phyloP scores from a whole-genome alignment of 352 stramenopile genomes.

The Phytophthora niederhauseri region DNA sequence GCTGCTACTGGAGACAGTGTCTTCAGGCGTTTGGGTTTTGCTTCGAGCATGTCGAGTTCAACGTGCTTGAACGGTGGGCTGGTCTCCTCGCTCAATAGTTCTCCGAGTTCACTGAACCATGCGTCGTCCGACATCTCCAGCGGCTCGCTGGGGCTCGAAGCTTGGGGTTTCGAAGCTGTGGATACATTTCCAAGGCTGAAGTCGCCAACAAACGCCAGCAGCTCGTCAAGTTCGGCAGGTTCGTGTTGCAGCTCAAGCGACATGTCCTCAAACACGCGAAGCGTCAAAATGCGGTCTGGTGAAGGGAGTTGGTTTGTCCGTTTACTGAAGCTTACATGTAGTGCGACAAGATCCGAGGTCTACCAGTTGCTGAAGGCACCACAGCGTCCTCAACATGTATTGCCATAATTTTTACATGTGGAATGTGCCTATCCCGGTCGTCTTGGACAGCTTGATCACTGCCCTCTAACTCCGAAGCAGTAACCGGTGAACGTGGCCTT shows the following conservation, averaged over 20 bases:
- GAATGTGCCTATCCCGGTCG: neutral
- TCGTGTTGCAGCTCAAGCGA: slow-evolving; percentile 6
- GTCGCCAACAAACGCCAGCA: slow-evolving; percentile 15
- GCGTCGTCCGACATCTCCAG: slow-evolving; percentile 4
- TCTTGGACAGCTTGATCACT: no score
- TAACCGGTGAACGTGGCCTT: neutral
- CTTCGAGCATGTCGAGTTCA: neutral
- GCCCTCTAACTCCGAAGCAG: no score
- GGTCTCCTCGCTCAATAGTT: slow-evolving; percentile 18
- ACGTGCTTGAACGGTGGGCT: neutral
- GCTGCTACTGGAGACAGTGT: no score
- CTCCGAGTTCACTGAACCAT: slow-evolving; percentile 14
- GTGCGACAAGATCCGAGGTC: neutral
- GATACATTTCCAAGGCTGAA: neutral
- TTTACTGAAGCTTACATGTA: neutral
- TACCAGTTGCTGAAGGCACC: neutral
- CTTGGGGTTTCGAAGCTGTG: neutral
- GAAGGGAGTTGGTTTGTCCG: neutral
- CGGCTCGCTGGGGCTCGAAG: neutral
- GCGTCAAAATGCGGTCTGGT: neutral
- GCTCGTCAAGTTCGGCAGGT: slow-evolving; percentile 16
- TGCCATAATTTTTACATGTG: neutral
- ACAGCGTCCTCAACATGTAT: no score
- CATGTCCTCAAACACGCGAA: neutral
- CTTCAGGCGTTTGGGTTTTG: no score